Base-by-base conservation (phyloP, 331 rosid genomes). In the Quercus tomentella region DNA sequence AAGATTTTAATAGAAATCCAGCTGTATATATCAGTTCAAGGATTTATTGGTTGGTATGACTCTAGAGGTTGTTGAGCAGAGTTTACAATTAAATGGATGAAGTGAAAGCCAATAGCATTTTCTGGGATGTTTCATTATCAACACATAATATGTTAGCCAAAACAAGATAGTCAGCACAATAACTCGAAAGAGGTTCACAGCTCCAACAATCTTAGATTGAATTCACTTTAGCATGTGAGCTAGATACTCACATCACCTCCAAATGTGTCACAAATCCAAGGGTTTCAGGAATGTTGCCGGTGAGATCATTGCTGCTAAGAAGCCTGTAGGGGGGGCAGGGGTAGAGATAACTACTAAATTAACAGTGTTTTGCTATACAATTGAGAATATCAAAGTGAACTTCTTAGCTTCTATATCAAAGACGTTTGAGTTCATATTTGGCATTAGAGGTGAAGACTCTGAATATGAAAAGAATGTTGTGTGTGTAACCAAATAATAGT, bases 161-260 rank as follows among this genome's bases (percentile, higher is more conserved):
- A 63, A 45, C 72, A 65, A 70, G 72, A 68, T 56, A 30, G 65
- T 81, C 74, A 62, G 49, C 35, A 57, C 12, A 8, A 23, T 49
- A 69, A 43, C 57, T 49, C 21, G 25, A 58, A 20, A 73, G 17
- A 73, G 57, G 69, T 67, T 76, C 26, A 57, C 51, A 35, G 25
- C 51, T 22, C 4, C 52, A 8, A 67, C 21, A 62, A 12, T 25
- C 8, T 8, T 5, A 43, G 72, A 81, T 37, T 22, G 70, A 45
- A 68, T 14, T 77, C 76, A 74, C 16, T 49, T 49, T 11, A 49
- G 54, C 54, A 49, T 49, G 17, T 49, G 55, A 78, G 26, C 57
- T 63, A 62, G 86, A 83, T 79, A 83, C 91, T 88, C 77, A 88
- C 89, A 85, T 52, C 76, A 84, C 86, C 78, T 85, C 83, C 80